A percentile compares a stretch with the other conserved stretches of the same genome.
These are phyloP conservation scores for Aspergillus kassunensis DNA, from an alignment of 495 filamentous ascomycete species.

Conservation along the genomic window DNA sequence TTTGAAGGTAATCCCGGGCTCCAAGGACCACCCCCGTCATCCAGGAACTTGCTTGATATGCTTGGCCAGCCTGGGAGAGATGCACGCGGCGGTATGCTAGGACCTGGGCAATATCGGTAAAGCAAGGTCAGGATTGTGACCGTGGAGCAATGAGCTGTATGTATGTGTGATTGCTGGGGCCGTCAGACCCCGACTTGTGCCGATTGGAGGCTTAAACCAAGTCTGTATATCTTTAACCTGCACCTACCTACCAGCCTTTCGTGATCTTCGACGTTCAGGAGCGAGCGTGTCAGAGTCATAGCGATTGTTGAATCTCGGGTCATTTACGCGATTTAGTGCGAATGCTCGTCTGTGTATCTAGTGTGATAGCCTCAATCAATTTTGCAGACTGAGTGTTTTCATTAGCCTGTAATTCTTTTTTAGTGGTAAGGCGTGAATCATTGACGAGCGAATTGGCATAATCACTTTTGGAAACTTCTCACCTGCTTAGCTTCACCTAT, in stretches of 20 bases:
- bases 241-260: background rate
- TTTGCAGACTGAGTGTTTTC: background rate
- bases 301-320: slow-evolving; percentile 6
- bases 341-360: slow-evolving; percentile 6
- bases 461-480: no score
- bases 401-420: background rate
- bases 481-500: no score
- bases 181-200: background rate
- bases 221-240: background rate
- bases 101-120: slow-evolving; percentile 39
- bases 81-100: slow-evolving; percentile 38
- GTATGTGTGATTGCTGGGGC: background rate
- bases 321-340: slow-evolving; percentile 6
- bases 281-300: slow-evolving; percentile 10
- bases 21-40: slow-evolving; percentile 41
- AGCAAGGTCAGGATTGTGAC: background rate
- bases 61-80: slow-evolving; percentile 42
- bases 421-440: no score
- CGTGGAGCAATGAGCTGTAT: background rate
- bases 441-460: no score
- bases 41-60: slow-evolving; percentile 44
- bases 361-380: slow-evolving; percentile 6
- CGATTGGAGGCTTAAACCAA: background rate
- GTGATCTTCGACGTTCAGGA: background rate
- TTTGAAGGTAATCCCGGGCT: slow-evolving; percentile 39